A percentile compares a stretch with the other conserved stretches of the same genome.
These are phyloP conservation scores for Selaginella tamariscina DNA, from an alignment of 75 land plant species.

Conservation along the genomic window DNA sequence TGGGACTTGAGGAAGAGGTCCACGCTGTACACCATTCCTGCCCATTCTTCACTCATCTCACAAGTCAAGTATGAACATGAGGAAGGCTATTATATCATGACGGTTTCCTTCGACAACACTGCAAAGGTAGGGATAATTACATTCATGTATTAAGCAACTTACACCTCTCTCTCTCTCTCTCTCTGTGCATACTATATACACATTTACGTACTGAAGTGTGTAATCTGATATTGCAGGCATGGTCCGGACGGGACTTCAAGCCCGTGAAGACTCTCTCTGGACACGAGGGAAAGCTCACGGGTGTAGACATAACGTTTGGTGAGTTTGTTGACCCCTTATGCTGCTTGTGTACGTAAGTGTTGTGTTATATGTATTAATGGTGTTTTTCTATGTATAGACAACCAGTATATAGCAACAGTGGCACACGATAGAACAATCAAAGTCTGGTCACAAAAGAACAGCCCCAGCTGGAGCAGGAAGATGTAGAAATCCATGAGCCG, in stretches of 20 bases:
- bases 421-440: slow-evolving; percentile 92
- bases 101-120: slow-evolving; percentile 82
- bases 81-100: slow-evolving; percentile 78
- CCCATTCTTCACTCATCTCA: slow-evolving; percentile 78
- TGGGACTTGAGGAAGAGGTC: slow-evolving; percentile 88
- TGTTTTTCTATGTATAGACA: slow-evolving; percentile 46
- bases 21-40: slow-evolving; percentile 73
- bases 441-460: slow-evolving; percentile 45
- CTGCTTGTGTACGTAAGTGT: background rate
- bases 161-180: no score
- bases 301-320: slow-evolving; percentile 75
- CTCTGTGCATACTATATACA: no score
- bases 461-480: background rate
- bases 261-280: slow-evolving; percentile 75
- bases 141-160: no score
- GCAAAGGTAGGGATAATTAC: no score
- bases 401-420: slow-evolving; percentile 64
- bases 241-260: slow-evolving; percentile 91
- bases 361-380: background rate
- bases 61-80: slow-evolving; percentile 94
- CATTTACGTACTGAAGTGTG: background rate
- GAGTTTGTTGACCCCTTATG: slow-evolving; percentile 6
- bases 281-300: slow-evolving; percentile 84
- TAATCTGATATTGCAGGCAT: slow-evolving; percentile 44
- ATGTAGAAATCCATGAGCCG: background rate